Percentiles rank a stretch among this genome's conserved stretches.
Evolutionary conservation across 768 basidiomycete species (phyloP).

Genomic region (Russula lepida): DNA sequence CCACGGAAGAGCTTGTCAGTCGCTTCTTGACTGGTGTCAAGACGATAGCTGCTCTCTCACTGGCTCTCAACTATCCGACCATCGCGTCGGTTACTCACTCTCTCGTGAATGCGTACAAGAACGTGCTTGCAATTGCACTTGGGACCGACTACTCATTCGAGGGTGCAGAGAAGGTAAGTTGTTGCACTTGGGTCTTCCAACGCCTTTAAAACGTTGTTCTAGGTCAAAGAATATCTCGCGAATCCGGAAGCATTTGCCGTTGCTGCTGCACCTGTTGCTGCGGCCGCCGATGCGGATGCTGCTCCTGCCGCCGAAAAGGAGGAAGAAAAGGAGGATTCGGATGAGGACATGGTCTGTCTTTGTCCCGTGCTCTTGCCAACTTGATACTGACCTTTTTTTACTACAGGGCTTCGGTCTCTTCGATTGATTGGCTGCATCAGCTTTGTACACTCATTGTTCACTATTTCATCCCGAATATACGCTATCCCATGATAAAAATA

Average conservation of each 20-base stretch:
- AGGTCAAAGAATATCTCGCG: constrained; percentile 95
- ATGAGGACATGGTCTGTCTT: constrained; percentile 75
- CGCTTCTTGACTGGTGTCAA: constrained; percentile 91
- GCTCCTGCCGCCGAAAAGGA: constrained; percentile 56
- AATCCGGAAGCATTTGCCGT: constrained; percentile 97
- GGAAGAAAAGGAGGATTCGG: constrained; percentile 77
- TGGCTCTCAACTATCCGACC: constrained; percentile 95
- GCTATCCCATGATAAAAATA: background rate
- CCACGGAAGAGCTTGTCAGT: constrained; percentile 83
- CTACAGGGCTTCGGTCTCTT: constrained; percentile 88
- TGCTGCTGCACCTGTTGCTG: constrained; percentile 57
- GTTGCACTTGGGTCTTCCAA: constrained; percentile 16
- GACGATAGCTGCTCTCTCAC: constrained; percentile 91
- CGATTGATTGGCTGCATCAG: constrained; percentile 43
- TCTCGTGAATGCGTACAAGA: constrained; percentile 99
- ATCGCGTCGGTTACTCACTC: constrained; percentile 90
- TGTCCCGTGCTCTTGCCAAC: background rate
- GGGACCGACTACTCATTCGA: constrained; percentile 94
- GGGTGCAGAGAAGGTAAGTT: constrained; percentile 79
- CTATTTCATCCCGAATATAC: background rate
- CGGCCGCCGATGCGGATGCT: constrained; percentile 40
- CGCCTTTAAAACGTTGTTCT: constrained; percentile 27
- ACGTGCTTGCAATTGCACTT: constrained; percentile 81
- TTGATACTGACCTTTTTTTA: constrained; percentile 7
- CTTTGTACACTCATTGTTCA: background rate